Evolutionary conservation across 2,329 filamentous ascomycete species (phyloP), one percentile per base, ranked within the genome.

Genomic region (Sclerotinia subarctica): DNA sequence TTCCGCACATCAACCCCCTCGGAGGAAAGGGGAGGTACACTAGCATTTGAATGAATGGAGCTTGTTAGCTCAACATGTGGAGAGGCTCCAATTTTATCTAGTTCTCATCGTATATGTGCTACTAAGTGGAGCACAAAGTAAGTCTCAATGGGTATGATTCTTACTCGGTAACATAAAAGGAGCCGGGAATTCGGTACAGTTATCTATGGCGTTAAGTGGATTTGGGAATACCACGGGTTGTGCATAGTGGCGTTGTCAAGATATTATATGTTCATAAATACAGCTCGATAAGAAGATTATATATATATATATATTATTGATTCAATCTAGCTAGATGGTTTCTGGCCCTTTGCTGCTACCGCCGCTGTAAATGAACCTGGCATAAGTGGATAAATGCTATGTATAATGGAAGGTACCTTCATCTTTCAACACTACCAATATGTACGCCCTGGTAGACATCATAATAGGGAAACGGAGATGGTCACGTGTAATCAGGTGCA

Each of bases 151-250:
- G 7, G 21, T 24, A 60, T 60, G 21, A 60, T 60, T 49, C 6
- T 29, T 49, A 11, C 44, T 15, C 4, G 13, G 29, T 26, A n/a
- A 24, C 21, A 13, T 38, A 46, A 29, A 44, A 24, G 24, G 42
- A 26, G 42, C 13, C 29, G 10, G 6, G n/a, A 15, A 66, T 51
- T 35, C 7, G 53, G 10, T 42, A 59, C 5, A 47, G 17, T 46
- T 19, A 26, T 51, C 10, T 7, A 49, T 10, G 64, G 64, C 53
- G 64, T 66, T 66, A 17, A 29, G 53, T 66, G 64, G 38, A 66
- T 42, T 44, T 44, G 29, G 53, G 53, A 19, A 66, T 66, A 66
- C 64, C 64, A 59, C 29, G 64, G 64, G 64, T 26, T 38, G 8
- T 26, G 1, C 32, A 51, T 8, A 21, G 42, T 32, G 64, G 53